A percentile compares a stretch with the other conserved stretches of the same genome.
Conservation (phyloP, 176 grass and related monocot species). For the Puya raimondii region DNA sequence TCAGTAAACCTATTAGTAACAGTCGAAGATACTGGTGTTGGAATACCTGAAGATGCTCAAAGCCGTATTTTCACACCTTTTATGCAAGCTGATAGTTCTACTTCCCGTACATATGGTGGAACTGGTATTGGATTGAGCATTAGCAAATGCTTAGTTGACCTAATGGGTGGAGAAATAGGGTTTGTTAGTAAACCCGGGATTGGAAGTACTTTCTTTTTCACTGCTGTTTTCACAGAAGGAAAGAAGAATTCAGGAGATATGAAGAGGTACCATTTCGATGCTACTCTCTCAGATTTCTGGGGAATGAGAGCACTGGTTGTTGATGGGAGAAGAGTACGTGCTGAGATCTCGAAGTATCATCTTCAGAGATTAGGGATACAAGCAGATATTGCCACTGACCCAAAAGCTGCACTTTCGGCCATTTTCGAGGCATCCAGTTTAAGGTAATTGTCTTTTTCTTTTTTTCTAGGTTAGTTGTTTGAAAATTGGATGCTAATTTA, state of each 20-base stretch:
- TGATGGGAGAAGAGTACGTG: slow-evolving; percentile 50
- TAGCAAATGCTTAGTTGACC: slow-evolving; percentile 57
- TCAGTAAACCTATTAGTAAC: slow-evolving; percentile 43
- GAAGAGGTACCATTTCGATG: slow-evolving; percentile 41
- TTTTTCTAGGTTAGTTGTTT: slow-evolving; percentile 1
- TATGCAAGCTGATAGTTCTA: slow-evolving; percentile 79
- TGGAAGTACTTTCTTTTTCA: slow-evolving; percentile 77
- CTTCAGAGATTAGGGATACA: slow-evolving; percentile 50
- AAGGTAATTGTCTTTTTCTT: slow-evolving; percentile 30
- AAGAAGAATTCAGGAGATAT: slow-evolving; percentile 32
- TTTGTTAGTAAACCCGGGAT: slow-evolving; percentile 41
- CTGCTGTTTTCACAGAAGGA: slow-evolving; percentile 44
- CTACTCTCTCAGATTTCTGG: slow-evolving; percentile 43
- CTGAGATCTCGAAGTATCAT: slow-evolving; percentile 53
- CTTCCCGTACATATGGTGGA: slow-evolving; percentile 65
- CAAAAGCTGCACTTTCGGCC: slow-evolving; percentile 37
- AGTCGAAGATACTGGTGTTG: slow-evolving; percentile 74
- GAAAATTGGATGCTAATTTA: too few species aligned
- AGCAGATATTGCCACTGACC: slow-evolving; percentile 30
- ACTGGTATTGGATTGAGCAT: slow-evolving; percentile 81
- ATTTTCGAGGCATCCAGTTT: slow-evolving; percentile 48
- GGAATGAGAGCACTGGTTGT: slow-evolving; percentile 61
- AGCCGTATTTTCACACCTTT: slow-evolving; percentile 64
- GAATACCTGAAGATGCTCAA: slow-evolving; percentile 57
- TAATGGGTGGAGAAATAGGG: slow-evolving; percentile 51